These are phyloP conservation scores for Penstemon davidsonii DNA, from an alignment of 257 asterid genomes.

Conservation along the genomic window DNA sequence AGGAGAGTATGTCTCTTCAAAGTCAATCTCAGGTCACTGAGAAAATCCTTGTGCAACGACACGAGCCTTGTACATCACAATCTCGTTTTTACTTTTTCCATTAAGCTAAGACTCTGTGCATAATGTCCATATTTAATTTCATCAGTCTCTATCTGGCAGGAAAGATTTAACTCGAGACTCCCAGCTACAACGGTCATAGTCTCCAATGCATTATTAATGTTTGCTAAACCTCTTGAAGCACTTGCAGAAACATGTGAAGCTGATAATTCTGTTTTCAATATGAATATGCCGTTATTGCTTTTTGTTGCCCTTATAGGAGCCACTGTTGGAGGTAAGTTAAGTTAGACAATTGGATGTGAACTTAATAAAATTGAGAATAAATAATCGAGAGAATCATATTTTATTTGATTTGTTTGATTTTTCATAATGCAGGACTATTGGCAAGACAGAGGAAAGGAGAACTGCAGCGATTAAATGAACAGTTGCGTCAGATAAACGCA, in stretches of 20 bases:
- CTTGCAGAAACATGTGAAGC: constrained; percentile 91
- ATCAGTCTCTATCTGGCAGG: constrained; percentile 43
- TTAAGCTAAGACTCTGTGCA: background rate
- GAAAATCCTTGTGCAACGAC: too few species aligned
- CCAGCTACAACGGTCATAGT: constrained; percentile 44
- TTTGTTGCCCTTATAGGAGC: constrained; percentile 91
- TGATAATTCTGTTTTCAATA: constrained; percentile 50
- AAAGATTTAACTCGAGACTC: constrained; percentile 32
- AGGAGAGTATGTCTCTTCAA: too few species aligned
- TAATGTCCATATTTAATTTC: background rate
- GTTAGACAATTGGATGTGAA: constrained; percentile 12
- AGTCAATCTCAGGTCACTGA: too few species aligned
- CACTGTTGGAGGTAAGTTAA: constrained; percentile 83
- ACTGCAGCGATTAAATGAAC: constrained; percentile 80
- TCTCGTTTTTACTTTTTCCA: background rate
- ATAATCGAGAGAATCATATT: background rate
- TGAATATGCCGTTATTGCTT: constrained; percentile 92
- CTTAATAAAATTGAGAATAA: background rate
- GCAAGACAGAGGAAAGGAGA: constrained; percentile 95
- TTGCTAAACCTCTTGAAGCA: constrained; percentile 66
- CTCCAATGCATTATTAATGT: constrained; percentile 50
- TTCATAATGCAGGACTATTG: constrained; percentile 61
- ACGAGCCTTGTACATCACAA: too few species aligned
- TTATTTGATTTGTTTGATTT: constrained; percentile 4
- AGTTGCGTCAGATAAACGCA: constrained; percentile 89